Base-by-base conservation (phyloP, 1,284 basidiomycete species). In the Ceratobasidium sp. region DNA sequence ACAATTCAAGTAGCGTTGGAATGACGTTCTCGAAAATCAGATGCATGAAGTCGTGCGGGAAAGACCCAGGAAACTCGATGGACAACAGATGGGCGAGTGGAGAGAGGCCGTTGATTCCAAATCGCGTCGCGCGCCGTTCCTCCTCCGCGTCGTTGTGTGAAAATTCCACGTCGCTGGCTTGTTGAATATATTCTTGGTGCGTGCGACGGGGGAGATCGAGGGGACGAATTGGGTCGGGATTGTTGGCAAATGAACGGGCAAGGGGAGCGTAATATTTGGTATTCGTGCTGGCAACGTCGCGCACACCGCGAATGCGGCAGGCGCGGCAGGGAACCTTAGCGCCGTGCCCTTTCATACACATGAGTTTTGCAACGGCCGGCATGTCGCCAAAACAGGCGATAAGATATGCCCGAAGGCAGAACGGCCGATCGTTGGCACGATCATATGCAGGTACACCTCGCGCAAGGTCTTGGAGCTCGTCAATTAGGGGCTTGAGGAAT, bases 41-140 rank as follows among this genome's bases (percentile, higher is more conserved):
- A 35, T 76, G 75, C 75, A 76, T 76, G n/a, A 73, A 75, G 43
- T 76, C 75, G 52, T 72, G 70, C 7, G 75, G 75, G 47, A 75
- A 76, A 5, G 75, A 75, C 16, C 14, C 13, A 16, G 58, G 61
- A 28, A 73, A 61, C 1, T 41, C 21, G 43, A 76, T 18, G 16
- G 67, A 72, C 8, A 47, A 32, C 9, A 75, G n/a, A 7, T 49
- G 21, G 13, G 55, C 43, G 11, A 75, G 62, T 4, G 66, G 35
- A 4, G 73, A 54, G 1, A 49, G 32, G 23, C 62, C 70, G 3
- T 74, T 74, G 14, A 75, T 67, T 11, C 75, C 75, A 50, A 41
- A 75, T 16, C 62, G 23, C 6, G 32, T 71, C 8, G 43, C 44
- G 16, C 21, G 59, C 35, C 9, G 28, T 8, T 35, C 16, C 18